Evolutionary conservation across 345 rosid species (phyloP), one percentile per base, ranked within the genome.

Genomic region (Rhodamnia rubescens): DNA sequence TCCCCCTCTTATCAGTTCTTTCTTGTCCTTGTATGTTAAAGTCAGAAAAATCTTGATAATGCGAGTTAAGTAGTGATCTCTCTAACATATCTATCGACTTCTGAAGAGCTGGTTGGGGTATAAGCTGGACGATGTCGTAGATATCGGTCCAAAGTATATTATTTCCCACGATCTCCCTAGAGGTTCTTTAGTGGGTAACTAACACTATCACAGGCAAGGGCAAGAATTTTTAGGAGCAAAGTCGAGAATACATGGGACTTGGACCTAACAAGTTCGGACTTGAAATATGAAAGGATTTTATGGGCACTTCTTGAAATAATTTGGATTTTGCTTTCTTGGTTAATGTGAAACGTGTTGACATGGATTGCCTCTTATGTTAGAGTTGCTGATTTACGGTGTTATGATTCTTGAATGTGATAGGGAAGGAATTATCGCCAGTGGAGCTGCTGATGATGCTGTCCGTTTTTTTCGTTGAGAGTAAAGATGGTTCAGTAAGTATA

Each of bases 371-470:
- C 40, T 24, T 74, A 58, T 87, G 27, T 22, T 47, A 74, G 29
- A 75, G 85, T 84, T 64, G 85, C 56, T 36, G 50, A 74, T 59
- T 84, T 53, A 49, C 74, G 20, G 49, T 74, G 55, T 42, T 69
- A 32, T 85, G 59, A 12, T 74, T 40, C 86, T 52, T 84, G 86
- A 69, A 74, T 84, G 40, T 88, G 86, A 83, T 89, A 94, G 99
- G 90, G 97, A 95, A 55, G 96, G 92, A 81, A 87, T 95, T 84
- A 95, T 96, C 89, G 98, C 93, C 55, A 95, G 94, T 91, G 99
- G 97, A 89, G 98, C 97, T 49, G 99, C 98, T 51, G 99, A 95
- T 92, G 94, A 94, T 92, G 98, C 97, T 53, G 88, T 96, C 81
- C 86, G 94, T 32, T 88, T 94, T 94, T 88, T 96, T 96, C 89